phyloP scores from a whole-genome alignment of 2,329 filamentous ascomycete genomes.

The Lachnellula occidentalis region DNA sequence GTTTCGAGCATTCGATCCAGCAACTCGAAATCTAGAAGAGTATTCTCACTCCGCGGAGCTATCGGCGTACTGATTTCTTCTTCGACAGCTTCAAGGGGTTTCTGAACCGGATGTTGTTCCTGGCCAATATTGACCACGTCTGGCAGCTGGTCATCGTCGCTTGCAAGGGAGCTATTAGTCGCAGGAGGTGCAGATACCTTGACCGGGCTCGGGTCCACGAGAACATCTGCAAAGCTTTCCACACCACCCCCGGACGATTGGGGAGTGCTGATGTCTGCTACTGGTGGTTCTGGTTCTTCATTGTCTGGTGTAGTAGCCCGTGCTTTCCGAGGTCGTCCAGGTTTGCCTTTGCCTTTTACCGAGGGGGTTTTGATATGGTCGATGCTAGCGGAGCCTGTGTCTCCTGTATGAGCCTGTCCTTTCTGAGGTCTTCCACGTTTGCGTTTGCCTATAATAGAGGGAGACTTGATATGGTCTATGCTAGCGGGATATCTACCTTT shows the following conservation, averaged over 20 bases:
- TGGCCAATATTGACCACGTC: neutral
- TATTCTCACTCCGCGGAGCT: neutral
- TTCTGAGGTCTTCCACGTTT: neutral
- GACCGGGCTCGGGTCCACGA: constrained; percentile 11
- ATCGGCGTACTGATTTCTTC: neutral
- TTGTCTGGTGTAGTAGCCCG: neutral
- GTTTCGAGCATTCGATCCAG: constrained; percentile 4
- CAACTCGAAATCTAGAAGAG: neutral
- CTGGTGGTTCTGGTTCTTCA: neutral
- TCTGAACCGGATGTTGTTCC: neutral
- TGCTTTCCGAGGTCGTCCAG: neutral
- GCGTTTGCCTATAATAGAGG: too few relatives aligned
- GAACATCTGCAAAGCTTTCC: constrained; percentile 1
- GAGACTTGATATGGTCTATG: too few relatives aligned
- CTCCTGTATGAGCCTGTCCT: too few relatives aligned
- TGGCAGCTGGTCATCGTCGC: neutral
- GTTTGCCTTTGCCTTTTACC: neutral
- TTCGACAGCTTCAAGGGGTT: neutral
- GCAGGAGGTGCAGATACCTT: constrained; percentile 1
- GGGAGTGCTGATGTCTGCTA: neutral
- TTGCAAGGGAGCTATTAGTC: neutral
- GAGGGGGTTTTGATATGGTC: too few relatives aligned
- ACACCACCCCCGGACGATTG: neutral
- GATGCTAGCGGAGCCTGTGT: too few relatives aligned
- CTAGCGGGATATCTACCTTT: too few relatives aligned